Conservation (phyloP, 2,329 filamentous ascomycete genomes). For the Fusarium coicis region DNA sequence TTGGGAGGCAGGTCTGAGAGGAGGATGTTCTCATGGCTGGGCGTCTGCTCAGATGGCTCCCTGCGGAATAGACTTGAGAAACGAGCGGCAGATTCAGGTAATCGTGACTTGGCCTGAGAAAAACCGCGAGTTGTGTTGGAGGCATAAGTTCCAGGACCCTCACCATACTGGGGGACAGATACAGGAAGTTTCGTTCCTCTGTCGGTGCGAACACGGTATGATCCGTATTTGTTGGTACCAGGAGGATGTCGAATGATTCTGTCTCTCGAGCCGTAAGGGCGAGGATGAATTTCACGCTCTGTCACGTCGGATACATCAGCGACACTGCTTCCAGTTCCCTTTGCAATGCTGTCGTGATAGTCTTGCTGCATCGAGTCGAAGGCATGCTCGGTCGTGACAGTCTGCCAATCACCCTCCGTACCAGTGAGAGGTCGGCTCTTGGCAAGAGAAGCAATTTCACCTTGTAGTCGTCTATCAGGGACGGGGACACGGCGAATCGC, state of each 20-base stretch:
- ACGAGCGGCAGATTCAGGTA: conserved; percentile 39
- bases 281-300: conserved; percentile 27
- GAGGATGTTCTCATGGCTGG: conserved; percentile 15
- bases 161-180: conserved; percentile 38
- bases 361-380: conserved; percentile 35
- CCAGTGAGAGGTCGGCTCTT: conserved; percentile 28
- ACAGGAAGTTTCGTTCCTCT: conserved; percentile 32
- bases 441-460: conserved; percentile 34
- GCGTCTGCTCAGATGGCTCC: conserved; percentile 11
- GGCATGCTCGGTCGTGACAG: conserved; percentile 47
- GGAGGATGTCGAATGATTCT: conserved; percentile 45
- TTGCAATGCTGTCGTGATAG: conserved; percentile 40
- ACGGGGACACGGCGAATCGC: background rate
- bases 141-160: conserved; percentile 16
- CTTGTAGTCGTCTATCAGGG: conserved; percentile 16
- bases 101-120: conserved; percentile 30
- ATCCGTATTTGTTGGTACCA: background rate
- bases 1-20: conserved; percentile 40
- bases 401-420: conserved; percentile 51
- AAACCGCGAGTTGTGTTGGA: conserved; percentile 40
- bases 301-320: conserved; percentile 56
- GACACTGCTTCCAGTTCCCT: conserved; percentile 56
- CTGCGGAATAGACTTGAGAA: conserved; percentile 45
- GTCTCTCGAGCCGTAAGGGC: conserved; percentile 40
- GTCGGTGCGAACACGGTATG: conserved; percentile 40